Evolutionary conservation across 1,139 yeast species (phyloP).

Genomic region (Trichomonascaceae sp.): DNA sequence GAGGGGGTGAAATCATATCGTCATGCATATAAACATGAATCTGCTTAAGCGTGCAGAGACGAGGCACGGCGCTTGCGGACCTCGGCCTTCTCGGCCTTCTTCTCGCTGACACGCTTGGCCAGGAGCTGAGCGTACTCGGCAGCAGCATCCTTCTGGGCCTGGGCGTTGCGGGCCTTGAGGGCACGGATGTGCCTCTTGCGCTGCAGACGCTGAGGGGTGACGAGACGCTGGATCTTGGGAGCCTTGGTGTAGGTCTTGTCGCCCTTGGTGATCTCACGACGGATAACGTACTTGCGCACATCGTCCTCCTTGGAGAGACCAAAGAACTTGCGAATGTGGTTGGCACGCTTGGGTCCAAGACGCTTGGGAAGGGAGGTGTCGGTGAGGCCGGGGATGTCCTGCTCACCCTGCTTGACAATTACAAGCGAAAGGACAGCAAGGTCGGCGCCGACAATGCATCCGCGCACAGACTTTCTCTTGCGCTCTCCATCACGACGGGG

Average conservation of each 20-base stretch:
- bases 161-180: conserved; percentile 91
- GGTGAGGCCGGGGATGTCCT: conserved; percentile 91
- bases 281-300: conserved; percentile 88
- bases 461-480: conserved; percentile 99
- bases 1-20: too few relatives aligned
- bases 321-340: conserved; percentile 98
- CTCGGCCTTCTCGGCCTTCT: conserved; percentile 97
- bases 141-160: conserved; percentile 99
- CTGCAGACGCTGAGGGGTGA: conserved; percentile 97
- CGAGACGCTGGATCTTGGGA: conserved; percentile 99
- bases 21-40: too few relatives aligned
- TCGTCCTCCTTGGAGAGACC: conserved; percentile 97
- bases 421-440: conserved; percentile 89
- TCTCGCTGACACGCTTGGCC: conserved; percentile 95
- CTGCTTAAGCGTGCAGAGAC: conserved; percentile 56
- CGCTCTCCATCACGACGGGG: conserved; percentile 99
- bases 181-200: conserved; percentile 97
- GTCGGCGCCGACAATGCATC: conserved; percentile 97
- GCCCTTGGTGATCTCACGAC: conserved; percentile 98
- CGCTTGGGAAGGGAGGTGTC: conserved; percentile 94
- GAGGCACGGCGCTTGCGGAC: conserved; percentile 99
- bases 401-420: conserved; percentile 94
- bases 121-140: conserved; percentile 98
- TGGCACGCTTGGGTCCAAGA: conserved; percentile 99
- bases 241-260: conserved; percentile 99